phyloP scores from a whole-genome alignment of 2,329 filamentous ascomycete species.

The Fonsecaea monophora region DNA sequence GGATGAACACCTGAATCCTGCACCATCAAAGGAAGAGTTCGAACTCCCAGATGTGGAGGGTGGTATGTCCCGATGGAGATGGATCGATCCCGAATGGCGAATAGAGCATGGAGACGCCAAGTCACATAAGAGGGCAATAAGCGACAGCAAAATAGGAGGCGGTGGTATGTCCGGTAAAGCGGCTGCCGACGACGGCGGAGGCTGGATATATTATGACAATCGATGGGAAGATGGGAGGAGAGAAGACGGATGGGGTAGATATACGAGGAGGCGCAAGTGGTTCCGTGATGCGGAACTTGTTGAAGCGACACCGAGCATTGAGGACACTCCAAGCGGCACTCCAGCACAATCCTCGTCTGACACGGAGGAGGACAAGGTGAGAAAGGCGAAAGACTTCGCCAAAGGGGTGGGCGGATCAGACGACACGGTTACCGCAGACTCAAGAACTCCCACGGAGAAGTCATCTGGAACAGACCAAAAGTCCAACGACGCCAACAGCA shows the following conservation, averaged over 20 bases:
- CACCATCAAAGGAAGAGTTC: constrained; percentile 76
- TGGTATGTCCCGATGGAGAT: constrained; percentile 72
- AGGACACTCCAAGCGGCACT: constrained; percentile 54
- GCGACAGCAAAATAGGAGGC: constrained; percentile 49
- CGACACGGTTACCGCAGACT: constrained; percentile 11
- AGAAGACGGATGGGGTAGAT: constrained; percentile 92
- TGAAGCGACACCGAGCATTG: constrained; percentile 64
- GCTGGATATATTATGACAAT: constrained; percentile 98
- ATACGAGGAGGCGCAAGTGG: constrained; percentile 94
- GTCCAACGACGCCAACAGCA: constrained; percentile 24
- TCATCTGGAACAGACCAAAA: constrained; percentile 16
- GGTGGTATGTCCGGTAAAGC: constrained; percentile 41
- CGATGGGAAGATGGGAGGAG: constrained; percentile 93
- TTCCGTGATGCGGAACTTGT: constrained; percentile 94
- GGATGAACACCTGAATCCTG: constrained; percentile 87
- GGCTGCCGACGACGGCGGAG: constrained; percentile 66
- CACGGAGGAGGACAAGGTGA: constrained; percentile 34
- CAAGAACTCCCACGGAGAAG: constrained; percentile 12
- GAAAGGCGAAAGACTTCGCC: constrained; percentile 35
- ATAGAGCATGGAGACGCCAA: constrained; percentile 70
- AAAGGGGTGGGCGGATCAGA: constrained; percentile 25
- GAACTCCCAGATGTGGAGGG: constrained; percentile 71
- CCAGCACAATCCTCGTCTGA: constrained; percentile 36
- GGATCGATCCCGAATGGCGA: constrained; percentile 88
- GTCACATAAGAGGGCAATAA: constrained; percentile 33